Evolutionary conservation across 148 eudicot species (phyloP).

Genomic region (Vaccinium vitisidaea): DNA sequence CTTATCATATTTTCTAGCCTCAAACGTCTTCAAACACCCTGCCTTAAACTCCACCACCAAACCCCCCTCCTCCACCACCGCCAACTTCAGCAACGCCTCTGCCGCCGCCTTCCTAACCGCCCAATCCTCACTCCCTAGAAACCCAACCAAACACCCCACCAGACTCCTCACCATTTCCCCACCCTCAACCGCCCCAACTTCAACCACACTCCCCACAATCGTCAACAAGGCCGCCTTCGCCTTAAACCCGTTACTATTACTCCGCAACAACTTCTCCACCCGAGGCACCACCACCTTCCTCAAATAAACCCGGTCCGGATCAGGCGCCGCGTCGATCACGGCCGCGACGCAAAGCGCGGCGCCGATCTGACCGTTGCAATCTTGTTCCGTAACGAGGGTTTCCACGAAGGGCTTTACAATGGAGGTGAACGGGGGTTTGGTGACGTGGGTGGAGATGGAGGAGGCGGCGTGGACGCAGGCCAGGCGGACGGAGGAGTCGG

Average conservation of each 20-base stretch:
- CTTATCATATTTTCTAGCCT: conserved; percentile 79
- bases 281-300: conserved; percentile 26
- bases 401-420: conserved; percentile 56
- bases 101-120: conserved; percentile 79
- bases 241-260: conserved; percentile 47
- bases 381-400: conserved; percentile 76
- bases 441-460: conserved; percentile 43
- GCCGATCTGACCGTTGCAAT: conserved; percentile 54
- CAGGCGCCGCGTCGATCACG: conserved; percentile 49
- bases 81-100: conserved; percentile 66
- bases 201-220: conserved; percentile 55
- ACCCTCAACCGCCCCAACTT: conserved; percentile 46
- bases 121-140: conserved; percentile 84
- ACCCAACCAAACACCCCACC: conserved; percentile 55
- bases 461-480: conserved; percentile 43
- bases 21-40: conserved; percentile 64
- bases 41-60: conserved; percentile 53
- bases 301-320: conserved; percentile 37
- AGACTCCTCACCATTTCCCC: conserved; percentile 45
- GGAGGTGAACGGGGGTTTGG: conserved; percentile 45
- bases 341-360: conserved; percentile 74
- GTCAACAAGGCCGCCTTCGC: conserved; percentile 56
- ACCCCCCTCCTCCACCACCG: conserved; percentile 49
- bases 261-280: conserved; percentile 47
- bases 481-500: conserved; percentile 64